Evolutionary conservation across 2,329 filamentous ascomycete species (phyloP).

Genomic region (Phialocephala subalpina): DNA sequence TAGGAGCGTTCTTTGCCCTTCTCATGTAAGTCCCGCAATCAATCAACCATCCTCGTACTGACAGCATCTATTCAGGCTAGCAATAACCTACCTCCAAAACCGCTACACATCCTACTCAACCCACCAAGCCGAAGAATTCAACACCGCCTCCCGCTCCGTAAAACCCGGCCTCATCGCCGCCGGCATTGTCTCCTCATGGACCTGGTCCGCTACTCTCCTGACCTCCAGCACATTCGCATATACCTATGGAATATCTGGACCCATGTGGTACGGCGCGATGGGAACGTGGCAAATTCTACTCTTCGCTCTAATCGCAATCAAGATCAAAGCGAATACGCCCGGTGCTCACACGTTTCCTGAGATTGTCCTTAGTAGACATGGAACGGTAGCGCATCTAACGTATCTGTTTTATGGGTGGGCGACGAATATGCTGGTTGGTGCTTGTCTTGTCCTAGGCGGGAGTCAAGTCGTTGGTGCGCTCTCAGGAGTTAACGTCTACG

Average conservation of each 20-base stretch:
- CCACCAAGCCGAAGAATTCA: constrained; percentile 31
- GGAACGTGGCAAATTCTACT: constrained; percentile 51
- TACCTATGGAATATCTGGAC: constrained; percentile 50
- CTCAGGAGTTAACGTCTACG: constrained; percentile 52
- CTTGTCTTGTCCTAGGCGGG: constrained; percentile 49
- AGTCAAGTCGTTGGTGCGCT: constrained; percentile 49
- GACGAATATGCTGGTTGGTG: constrained; percentile 52
- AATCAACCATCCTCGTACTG: not conserved
- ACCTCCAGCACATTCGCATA: constrained; percentile 52
- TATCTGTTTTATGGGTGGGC: constrained; percentile 51
- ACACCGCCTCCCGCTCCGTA: constrained; percentile 28
- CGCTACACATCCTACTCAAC: constrained; percentile 48
- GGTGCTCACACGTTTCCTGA: constrained; percentile 53
- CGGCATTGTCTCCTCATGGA: constrained; percentile 54
- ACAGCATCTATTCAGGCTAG: constrained; percentile 34
- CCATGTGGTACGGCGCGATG: constrained; percentile 52
- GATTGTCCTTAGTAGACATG: constrained; percentile 50
- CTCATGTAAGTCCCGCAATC: not conserved
- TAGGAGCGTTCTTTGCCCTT: not conserved
- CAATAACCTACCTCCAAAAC: constrained; percentile 52
- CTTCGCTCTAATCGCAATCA: constrained; percentile 51
- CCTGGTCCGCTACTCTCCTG: constrained; percentile 55
- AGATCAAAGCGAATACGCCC: constrained; percentile 51
- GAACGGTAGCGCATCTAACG: constrained; percentile 47
- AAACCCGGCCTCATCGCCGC: constrained; percentile 33